Percentiles rank a stretch among this genome's conserved stretches.
phyloP scores from a whole-genome alignment of 2,329 filamentous ascomycete genomes.

The Fusarium sterilihyphosum region DNA sequence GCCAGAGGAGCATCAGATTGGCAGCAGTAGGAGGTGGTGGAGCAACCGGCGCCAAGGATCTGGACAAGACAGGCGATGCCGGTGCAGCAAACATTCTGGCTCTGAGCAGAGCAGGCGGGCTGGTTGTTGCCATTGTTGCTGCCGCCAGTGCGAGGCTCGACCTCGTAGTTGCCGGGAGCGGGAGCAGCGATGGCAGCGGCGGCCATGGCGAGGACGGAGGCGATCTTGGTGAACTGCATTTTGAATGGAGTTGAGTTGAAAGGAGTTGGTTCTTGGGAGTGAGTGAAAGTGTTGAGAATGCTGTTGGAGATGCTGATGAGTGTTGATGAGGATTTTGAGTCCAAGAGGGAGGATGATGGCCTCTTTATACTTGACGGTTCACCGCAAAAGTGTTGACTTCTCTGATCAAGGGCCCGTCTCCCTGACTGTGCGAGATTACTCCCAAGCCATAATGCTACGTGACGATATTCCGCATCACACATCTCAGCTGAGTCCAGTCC shows the following conservation, averaged over 20 bases:
- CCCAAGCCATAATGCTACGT: neutral
- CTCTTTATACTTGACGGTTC: conserved; percentile 15
- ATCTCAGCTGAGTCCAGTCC: neutral
- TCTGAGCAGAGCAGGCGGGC: conserved; percentile 10
- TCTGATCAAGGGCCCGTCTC: neutral
- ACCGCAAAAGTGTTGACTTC: neutral
- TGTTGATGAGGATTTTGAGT: conserved; percentile 14
- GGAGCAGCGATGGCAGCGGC: conserved; percentile 21
- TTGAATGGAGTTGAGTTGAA: conserved; percentile 8
- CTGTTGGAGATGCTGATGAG: conserved; percentile 4
- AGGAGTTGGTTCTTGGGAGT: neutral
- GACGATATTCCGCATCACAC: neutral
- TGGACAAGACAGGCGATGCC: conserved; percentile 8
- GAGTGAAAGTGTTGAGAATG: neutral
- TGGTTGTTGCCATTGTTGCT: neutral
- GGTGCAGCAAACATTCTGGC: conserved; percentile 20
- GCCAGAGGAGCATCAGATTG: neutral
- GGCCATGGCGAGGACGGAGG: conserved; percentile 22
- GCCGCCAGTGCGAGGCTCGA: conserved; percentile 9
- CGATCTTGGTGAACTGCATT: conserved; percentile 31
- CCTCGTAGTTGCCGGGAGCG: neutral
- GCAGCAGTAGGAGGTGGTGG: conserved; percentile 8
- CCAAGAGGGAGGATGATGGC: neutral
- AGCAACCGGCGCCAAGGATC: conserved; percentile 10
- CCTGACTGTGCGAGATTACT: neutral